phyloP scores from a whole-genome alignment of 768 basidiomycete genomes.

The Suillus fuscotomentosus region DNA sequence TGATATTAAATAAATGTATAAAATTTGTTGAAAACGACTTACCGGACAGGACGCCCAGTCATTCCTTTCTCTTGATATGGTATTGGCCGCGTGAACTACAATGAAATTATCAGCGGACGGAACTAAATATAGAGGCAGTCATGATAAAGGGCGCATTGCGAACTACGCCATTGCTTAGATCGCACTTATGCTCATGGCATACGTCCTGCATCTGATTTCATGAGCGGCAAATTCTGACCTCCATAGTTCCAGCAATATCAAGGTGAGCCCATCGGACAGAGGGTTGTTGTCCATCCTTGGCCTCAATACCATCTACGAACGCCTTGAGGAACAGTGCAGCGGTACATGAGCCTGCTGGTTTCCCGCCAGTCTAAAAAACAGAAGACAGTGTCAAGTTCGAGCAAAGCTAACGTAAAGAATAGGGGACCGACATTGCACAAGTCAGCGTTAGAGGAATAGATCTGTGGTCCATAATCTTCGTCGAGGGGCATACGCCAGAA shows the following conservation, averaged over 20 bases:
- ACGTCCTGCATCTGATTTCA: slow-evolving; percentile 24
- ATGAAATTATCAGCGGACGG: slow-evolving; percentile 2
- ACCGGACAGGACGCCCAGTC: slow-evolving; percentile 82
- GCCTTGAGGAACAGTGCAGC: slow-evolving; percentile 87
- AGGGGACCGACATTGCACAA: slow-evolving; percentile 54
- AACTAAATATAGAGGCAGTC: background rate
- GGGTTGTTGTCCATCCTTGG: slow-evolving; percentile 51
- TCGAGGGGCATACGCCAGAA: slow-evolving; percentile 93
- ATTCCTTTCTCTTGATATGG: slow-evolving; percentile 73
- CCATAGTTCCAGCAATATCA: slow-evolving; percentile 81
- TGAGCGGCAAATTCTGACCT: slow-evolving; percentile 39
- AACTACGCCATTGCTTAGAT: background rate
- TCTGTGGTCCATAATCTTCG: slow-evolving; percentile 77
- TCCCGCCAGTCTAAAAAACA: slow-evolving; percentile 61
- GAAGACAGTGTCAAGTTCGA: slow-evolving; percentile 1
- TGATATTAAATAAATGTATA: background rate
- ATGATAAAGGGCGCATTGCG: background rate
- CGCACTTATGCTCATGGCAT: slow-evolving; percentile 29
- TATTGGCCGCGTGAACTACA: slow-evolving; percentile 48
- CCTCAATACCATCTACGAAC: slow-evolving; percentile 74
- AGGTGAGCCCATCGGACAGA: slow-evolving; percentile 82
- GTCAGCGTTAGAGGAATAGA: slow-evolving; percentile 76
- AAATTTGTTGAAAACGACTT: slow-evolving; percentile 21
- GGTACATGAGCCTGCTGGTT: slow-evolving; percentile 68
- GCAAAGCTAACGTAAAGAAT: background rate